Conservation (phyloP, 805 yeast species). For the Starmerella potacharoeniae region DNA sequence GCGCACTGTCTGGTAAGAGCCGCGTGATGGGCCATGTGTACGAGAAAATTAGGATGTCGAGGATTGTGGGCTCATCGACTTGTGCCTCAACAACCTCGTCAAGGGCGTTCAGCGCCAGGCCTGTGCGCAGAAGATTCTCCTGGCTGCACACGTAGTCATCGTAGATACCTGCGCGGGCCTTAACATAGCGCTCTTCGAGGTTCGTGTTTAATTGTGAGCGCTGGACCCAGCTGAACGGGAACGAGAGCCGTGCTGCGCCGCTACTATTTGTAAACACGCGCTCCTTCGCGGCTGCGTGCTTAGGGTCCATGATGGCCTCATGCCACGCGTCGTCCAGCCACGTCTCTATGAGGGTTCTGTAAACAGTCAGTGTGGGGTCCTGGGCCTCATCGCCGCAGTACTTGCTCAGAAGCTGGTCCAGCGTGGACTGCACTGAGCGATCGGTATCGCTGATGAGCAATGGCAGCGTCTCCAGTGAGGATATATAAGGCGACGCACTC, state of each 20-base stretch:
- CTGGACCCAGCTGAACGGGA: conserved; percentile 15
- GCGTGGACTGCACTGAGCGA: not conserved
- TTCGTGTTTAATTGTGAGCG: conserved; percentile 10
- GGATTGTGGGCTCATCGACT: conserved; percentile 4
- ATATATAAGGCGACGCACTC: conserved; percentile 16
- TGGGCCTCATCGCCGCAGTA: conserved; percentile 6
- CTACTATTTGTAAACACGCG: conserved; percentile 3
- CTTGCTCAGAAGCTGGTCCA: conserved; percentile 6
- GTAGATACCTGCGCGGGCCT: conserved; percentile 1
- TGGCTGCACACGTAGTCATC: conserved; percentile 12
- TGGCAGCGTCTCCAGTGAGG: conserved; percentile 17
- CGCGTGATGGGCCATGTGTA: conserved; percentile 19
- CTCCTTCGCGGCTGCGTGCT: not conserved
- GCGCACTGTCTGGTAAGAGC: conserved; percentile 15
- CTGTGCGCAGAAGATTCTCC: conserved; percentile 8
- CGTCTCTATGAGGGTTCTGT: conserved; percentile 8
- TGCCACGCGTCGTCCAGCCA: conserved; percentile 23
- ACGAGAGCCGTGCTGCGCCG: conserved; percentile 7
- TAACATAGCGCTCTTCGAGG: conserved; percentile 5
- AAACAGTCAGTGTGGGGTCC: conserved; percentile 6
- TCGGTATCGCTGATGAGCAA: conserved; percentile 5
- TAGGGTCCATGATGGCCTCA: conserved; percentile 12
- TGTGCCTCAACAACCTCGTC: not conserved
- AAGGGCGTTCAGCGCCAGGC: conserved; percentile 11
- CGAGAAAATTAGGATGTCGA: conserved; percentile 22